Conservation (phyloP, 495 filamentous ascomycete species). For the Echria macrotheca region DNA sequence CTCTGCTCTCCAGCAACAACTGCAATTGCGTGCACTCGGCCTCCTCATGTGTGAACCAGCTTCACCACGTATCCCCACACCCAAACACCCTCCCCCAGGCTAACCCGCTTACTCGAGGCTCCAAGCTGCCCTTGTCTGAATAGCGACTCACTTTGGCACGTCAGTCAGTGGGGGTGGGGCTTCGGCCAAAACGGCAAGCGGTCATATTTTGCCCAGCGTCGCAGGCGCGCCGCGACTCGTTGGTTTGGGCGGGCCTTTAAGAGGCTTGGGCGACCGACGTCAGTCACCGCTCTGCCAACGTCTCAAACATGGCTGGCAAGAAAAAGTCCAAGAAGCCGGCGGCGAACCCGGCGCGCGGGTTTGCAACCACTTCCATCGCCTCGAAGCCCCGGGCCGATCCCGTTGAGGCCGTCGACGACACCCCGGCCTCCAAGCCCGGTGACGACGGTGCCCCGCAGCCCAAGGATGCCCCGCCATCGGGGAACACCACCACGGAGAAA, state of each 20-base stretch:
- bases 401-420: slow-evolving; percentile 31
- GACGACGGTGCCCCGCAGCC: slow-evolving; percentile 32
- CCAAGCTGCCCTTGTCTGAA: no score
- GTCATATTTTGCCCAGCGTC: slow-evolving; percentile 22
- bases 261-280: slow-evolving; percentile 13
- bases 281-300: slow-evolving; percentile 7
- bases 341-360: slow-evolving; percentile 79
- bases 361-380: slow-evolving; percentile 85
- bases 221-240: slow-evolving; percentile 8
- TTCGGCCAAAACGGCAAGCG: slow-evolving; percentile 26
- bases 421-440: slow-evolving; percentile 13
- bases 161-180: slow-evolving; percentile 11
- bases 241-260: not conserved
- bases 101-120: no score
- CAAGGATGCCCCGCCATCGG: slow-evolving; percentile 28
- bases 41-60: no score
- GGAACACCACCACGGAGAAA: slow-evolving; percentile 23
- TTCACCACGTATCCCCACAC: no score
- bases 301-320: slow-evolving; percentile 61
- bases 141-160: slow-evolving; percentile 7
- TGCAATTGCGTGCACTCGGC: no score
- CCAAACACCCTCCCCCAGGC: no score
- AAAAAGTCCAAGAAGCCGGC: slow-evolving; percentile 86
- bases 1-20: no score
- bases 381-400: slow-evolving; percentile 58